Conservation (phyloP, 805 yeast species). For the Jamesozyma jinghongensis region DNA sequence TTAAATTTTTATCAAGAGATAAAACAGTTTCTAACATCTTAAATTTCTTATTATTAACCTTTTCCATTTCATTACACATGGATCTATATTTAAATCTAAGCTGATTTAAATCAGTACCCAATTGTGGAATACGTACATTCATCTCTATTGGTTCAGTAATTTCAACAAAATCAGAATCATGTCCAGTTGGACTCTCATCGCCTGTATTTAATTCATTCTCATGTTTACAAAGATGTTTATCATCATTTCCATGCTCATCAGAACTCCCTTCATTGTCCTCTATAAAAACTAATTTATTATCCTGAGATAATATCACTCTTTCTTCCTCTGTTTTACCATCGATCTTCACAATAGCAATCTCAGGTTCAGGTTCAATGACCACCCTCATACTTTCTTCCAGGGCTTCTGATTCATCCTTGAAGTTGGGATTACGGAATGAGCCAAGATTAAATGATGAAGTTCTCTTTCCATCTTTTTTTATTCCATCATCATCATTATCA, state of each 20-base stretch:
- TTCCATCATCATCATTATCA: background rate
- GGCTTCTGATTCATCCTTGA: background rate
- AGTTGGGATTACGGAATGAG: background rate
- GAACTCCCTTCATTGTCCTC: constrained; percentile 8
- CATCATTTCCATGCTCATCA: background rate
- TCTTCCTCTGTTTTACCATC: constrained; percentile 17
- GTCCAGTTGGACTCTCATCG: no score
- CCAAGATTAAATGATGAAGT: background rate
- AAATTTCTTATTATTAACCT: background rate
- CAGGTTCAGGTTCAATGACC: background rate
- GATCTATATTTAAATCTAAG: background rate
- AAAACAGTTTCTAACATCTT: background rate
- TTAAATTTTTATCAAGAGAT: constrained; percentile 3
- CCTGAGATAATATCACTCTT: constrained; percentile 13
- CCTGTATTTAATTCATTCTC: background rate
- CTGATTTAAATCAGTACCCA: background rate
- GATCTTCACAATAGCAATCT: constrained; percentile 15
- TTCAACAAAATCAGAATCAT: constrained; percentile 1
- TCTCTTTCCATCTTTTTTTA: background rate
- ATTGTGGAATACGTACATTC: constrained; percentile 11
- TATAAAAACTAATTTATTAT: constrained; percentile 14
- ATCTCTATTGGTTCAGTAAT: constrained; percentile 9
- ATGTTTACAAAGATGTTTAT: background rate
- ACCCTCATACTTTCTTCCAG: background rate
- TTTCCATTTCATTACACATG: background rate